Percentiles rank a stretch among this genome's conserved stretches.
Evolutionary conservation across 2,329 filamentous ascomycete species (phyloP).

Genomic region (Ascochyta koolunga): DNA sequence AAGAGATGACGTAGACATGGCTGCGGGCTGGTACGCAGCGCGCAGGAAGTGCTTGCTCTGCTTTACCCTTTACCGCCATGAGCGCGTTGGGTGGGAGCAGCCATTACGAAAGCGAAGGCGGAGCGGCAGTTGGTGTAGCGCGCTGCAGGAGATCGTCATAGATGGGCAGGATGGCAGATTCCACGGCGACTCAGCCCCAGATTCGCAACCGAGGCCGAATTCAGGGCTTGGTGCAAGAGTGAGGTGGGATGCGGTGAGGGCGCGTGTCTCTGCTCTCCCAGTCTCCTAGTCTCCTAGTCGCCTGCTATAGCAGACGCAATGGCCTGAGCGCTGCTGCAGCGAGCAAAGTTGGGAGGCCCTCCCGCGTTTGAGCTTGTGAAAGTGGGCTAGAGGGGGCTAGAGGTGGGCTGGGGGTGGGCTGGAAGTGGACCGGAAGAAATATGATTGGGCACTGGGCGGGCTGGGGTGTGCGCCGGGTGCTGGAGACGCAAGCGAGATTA

Average conservation of each 20-base stretch:
- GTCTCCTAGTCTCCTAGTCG: too few relatives aligned
- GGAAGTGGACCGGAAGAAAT: not conserved
- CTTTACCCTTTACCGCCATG: conserved; percentile 2
- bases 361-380: conserved; percentile 19
- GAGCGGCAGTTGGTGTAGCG: conserved; percentile 16
- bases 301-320: too few relatives aligned
- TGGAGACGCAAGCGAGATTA: conserved; percentile 25
- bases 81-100: not conserved
- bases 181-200: conserved; percentile 11
- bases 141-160: conserved; percentile 29
- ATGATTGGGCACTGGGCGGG: conserved; percentile 8
- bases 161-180: conserved; percentile 14
- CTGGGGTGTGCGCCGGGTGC: not conserved
- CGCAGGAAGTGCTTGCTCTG: too few relatives aligned
- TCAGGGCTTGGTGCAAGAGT: conserved; percentile 9
- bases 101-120: conserved; percentile 3
- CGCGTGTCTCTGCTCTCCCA: not conserved
- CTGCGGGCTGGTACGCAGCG: not conserved
- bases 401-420: too few relatives aligned
- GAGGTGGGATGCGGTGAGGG: conserved; percentile 14
- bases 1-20: conserved; percentile 7
- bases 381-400: not conserved
- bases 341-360: not conserved
- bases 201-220: conserved; percentile 6
- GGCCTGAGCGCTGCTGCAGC: not conserved